phyloP scores from a whole-genome alignment of 2,329 filamentous ascomycete genomes.

The Aspergillus oerlinghausenensis region DNA sequence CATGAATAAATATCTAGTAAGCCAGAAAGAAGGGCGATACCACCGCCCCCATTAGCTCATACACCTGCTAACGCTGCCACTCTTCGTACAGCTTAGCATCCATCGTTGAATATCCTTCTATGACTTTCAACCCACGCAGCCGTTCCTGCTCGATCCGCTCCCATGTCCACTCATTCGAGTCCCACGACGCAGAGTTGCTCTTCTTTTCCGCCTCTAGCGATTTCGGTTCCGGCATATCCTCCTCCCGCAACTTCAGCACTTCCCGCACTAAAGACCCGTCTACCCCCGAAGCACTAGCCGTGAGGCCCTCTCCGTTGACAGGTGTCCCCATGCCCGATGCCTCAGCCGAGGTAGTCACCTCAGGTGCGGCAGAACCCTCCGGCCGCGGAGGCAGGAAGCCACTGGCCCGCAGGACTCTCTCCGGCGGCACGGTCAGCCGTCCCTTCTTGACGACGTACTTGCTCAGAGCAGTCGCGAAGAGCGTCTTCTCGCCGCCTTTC shows the following conservation, averaged over 20 bases:
- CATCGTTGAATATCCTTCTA: slow-evolving; percentile 51
- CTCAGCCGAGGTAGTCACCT: slow-evolving; percentile 19
- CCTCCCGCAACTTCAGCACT: slow-evolving; percentile 31
- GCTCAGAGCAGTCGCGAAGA: slow-evolving; percentile 67
- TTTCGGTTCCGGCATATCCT: slow-evolving; percentile 23
- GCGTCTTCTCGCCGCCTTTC: slow-evolving; percentile 54
- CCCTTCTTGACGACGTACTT: slow-evolving; percentile 83
- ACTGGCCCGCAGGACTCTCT: slow-evolving; percentile 66
- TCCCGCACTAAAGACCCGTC: slow-evolving; percentile 34
- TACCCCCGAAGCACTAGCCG: slow-evolving; percentile 26
- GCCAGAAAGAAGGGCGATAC: neutral
- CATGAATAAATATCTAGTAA: neutral
- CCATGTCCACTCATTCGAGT: slow-evolving; percentile 53
- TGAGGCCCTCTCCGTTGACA: slow-evolving; percentile 29
- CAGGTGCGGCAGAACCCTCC: slow-evolving; percentile 42
- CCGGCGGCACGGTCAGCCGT: slow-evolving; percentile 77
- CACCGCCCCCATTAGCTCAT: neutral
- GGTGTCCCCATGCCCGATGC: slow-evolving; percentile 29
- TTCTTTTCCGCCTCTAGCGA: slow-evolving; percentile 28
- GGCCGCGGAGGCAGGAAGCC: slow-evolving; percentile 71
- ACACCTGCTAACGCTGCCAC: slow-evolving; percentile 24
- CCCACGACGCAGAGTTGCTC: slow-evolving; percentile 29
- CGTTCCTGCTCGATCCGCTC: slow-evolving; percentile 57
- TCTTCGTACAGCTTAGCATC: slow-evolving; percentile 50
- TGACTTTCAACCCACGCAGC: slow-evolving; percentile 50